Percentiles rank a stretch among this genome's conserved stretches.
phyloP scores from a whole-genome alignment of 169 alveolate species.

The Besnoitia besnoiti region DNA sequence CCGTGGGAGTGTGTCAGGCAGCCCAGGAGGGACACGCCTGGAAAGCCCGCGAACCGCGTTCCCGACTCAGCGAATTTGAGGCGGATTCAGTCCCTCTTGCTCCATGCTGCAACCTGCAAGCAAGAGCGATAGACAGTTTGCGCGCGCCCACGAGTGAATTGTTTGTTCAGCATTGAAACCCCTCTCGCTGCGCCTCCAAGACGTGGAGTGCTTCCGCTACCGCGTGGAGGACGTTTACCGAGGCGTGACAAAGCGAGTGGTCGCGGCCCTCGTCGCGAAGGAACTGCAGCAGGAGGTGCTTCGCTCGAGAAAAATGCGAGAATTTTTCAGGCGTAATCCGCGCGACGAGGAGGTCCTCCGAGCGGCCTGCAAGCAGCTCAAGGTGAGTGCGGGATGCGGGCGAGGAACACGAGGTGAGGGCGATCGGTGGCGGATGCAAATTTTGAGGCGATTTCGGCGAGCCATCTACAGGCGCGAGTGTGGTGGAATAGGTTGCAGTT shows the following conservation, averaged over 20 bases:
- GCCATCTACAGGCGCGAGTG: neutral
- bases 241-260: slow-evolving; percentile 66
- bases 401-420: too few relatives aligned
- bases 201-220: slow-evolving; percentile 71
- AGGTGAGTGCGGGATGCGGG: neutral
- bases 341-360: slow-evolving; percentile 62
- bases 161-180: slow-evolving; percentile 33
- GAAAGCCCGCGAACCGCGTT: too few relatives aligned
- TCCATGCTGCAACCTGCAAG: too few relatives aligned
- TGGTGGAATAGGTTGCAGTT: too few relatives aligned
- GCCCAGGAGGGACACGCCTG: too few relatives aligned
- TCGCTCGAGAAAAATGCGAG: slow-evolving; percentile 63
- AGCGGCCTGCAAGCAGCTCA: slow-evolving; percentile 54
- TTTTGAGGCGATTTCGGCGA: neutral
- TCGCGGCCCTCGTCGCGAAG: slow-evolving; percentile 59
- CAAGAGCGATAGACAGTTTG: too few relatives aligned
- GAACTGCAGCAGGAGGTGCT: slow-evolving; percentile 70
- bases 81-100: too few relatives aligned
- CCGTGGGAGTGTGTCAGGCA: too few relatives aligned
- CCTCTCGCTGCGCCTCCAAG: slow-evolving; percentile 53
- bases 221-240: slow-evolving; percentile 73
- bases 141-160: too few relatives aligned
- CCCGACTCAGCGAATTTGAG: too few relatives aligned
- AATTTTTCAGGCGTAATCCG: slow-evolving; percentile 66
- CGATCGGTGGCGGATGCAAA: neutral